Evolutionary conservation across 148 eudicot species (phyloP).

Genomic region (Camellia sinensis): DNA sequence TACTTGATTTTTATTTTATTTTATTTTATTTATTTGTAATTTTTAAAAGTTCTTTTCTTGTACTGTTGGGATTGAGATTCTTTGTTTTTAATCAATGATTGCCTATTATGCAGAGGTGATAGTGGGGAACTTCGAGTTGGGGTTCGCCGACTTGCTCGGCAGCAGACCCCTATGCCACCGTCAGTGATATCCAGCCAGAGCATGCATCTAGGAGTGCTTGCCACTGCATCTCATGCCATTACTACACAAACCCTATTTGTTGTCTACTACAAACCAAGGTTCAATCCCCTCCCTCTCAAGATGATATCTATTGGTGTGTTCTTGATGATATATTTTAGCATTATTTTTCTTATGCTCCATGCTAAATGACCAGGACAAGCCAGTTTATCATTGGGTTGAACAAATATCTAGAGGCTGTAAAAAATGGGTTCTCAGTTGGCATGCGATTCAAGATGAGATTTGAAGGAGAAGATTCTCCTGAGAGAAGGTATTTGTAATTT

Average conservation of each 20-base stretch:
- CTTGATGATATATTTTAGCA: neutral
- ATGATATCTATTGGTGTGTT: neutral
- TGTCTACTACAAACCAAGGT: constrained; percentile 90
- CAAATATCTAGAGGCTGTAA: constrained; percentile 64
- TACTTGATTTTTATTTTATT: constrained; percentile 1
- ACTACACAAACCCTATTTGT: constrained; percentile 53
- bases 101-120: constrained; percentile 56
- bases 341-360: neutral
- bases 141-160: constrained; percentile 61
- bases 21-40: too few species aligned
- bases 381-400: constrained; percentile 76
- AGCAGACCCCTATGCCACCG: constrained; percentile 68
- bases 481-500: constrained; percentile 55
- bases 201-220: constrained; percentile 96
- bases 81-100: constrained; percentile 23
- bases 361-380: constrained; percentile 53
- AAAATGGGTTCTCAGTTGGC: constrained; percentile 56
- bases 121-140: constrained; percentile 77
- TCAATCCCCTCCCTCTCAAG: neutral
- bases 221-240: constrained; percentile 84
- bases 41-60: too few species aligned
- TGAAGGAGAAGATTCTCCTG: constrained; percentile 88
- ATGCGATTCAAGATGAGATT: constrained; percentile 84
- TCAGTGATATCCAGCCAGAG: constrained; percentile 96
- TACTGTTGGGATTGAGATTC: constrained; percentile 13